Percentiles rank a stretch among this genome's conserved stretches.
phyloP scores from a whole-genome alignment of 306 rosid genomes.

The Quercus robur region DNA sequence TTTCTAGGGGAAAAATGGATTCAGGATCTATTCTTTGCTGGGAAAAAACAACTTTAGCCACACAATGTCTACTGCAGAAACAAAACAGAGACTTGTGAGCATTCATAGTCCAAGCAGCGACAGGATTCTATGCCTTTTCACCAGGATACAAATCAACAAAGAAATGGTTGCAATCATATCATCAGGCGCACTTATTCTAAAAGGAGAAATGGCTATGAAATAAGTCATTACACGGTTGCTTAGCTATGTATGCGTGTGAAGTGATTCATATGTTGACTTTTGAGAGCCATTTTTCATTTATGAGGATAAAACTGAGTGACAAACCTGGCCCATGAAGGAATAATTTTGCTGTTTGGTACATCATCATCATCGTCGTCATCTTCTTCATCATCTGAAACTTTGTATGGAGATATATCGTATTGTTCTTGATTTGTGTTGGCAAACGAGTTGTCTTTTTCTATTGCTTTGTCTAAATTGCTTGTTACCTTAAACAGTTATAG shows the following conservation, averaged over 20 bases:
- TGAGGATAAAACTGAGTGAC: conserved; percentile 10
- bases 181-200: not conserved
- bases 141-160: not conserved
- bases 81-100: conserved; percentile 23
- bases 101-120: conserved; percentile 11
- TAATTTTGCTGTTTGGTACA: conserved; percentile 45
- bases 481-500: conserved; percentile 35
- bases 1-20: conserved; percentile 52
- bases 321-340: conserved; percentile 94
- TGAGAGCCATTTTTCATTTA: not conserved
- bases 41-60: conserved; percentile 47
- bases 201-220: not conserved
- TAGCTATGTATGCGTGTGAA: not conserved
- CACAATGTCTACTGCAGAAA: conserved; percentile 62
- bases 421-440: conserved; percentile 40
- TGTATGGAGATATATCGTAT: conserved; percentile 90
- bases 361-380: conserved; percentile 58
- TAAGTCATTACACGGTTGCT: not conserved
- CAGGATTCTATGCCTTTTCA: not conserved
- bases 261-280: not conserved
- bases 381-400: conserved; percentile 85
- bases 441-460: conserved; percentile 20
- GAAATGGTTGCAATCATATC: not conserved
- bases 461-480: conserved; percentile 29
- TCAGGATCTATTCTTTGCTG: conserved; percentile 51